Evolutionary conservation across 768 basidiomycete genomes (phyloP).

Genomic region (Russula dissimulans): DNA sequence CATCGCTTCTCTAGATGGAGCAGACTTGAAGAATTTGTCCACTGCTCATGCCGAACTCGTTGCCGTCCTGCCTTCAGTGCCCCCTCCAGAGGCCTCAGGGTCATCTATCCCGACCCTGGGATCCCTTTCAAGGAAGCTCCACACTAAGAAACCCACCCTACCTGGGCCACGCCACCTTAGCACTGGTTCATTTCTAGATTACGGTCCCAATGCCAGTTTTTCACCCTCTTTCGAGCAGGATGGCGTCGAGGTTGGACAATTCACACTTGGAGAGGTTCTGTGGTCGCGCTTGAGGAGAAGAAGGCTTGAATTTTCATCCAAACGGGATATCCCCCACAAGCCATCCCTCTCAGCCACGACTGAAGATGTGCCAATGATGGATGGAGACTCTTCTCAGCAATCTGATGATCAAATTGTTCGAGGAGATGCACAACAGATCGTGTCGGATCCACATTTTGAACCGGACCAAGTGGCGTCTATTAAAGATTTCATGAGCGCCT

Average conservation of each 20-base stretch:
- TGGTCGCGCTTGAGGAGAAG: constrained; percentile 41
- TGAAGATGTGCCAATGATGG: not conserved
- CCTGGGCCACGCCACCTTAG: constrained; percentile 47
- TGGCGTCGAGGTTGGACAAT: constrained; percentile 58
- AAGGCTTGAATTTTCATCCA: constrained; percentile 25
- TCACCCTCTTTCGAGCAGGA: constrained; percentile 75
- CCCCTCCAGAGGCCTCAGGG: constrained; percentile 22
- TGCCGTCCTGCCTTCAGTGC: constrained; percentile 59
- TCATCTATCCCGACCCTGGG: constrained; percentile 39
- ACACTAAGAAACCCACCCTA: constrained; percentile 31
- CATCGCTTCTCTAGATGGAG: constrained; percentile 30
- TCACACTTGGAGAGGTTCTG: constrained; percentile 49
- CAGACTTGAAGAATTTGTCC: constrained; percentile 39
- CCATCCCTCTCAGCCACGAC: not conserved
- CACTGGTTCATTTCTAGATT: constrained; percentile 67
- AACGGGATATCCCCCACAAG: not conserved
- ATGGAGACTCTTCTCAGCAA: constrained; percentile 16
- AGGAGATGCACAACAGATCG: constrained; percentile 28
- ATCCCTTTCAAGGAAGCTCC: constrained; percentile 43
- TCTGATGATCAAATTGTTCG: constrained; percentile 11
- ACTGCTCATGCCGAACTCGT: constrained; percentile 71
- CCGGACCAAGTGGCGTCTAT: constrained; percentile 46
- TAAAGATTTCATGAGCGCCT: constrained; percentile 48
- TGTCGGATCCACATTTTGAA: constrained; percentile 47
- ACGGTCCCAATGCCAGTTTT: constrained; percentile 66